These are phyloP conservation scores for Sambucus nigra DNA, from an alignment of 129 eudicot species.

Conservation along the genomic window DNA sequence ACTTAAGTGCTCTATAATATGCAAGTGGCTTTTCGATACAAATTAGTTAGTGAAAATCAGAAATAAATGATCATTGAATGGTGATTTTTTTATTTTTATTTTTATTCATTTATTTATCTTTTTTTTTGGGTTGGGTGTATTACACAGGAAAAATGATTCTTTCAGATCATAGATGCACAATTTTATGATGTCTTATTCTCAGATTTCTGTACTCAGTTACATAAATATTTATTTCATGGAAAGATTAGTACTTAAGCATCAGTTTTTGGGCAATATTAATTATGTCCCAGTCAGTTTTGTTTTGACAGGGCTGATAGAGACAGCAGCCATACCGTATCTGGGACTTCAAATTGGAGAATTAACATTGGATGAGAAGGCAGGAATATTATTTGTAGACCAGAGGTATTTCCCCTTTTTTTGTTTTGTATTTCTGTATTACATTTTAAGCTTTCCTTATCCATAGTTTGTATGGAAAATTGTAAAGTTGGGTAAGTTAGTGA, in stretches of 20 bases:
- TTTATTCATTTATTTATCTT: background rate
- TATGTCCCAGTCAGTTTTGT: constrained; percentile 88
- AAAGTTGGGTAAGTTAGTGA: background rate
- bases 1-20: constrained; percentile 4
- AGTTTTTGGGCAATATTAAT: constrained; percentile 23
- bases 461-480: no score
- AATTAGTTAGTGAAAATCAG: no score
- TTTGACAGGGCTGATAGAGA: constrained; percentile 90
- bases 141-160: no score
- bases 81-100: no score
- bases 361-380: constrained; percentile 85
- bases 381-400: constrained; percentile 67
- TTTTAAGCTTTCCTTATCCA: background rate
- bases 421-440: background rate
- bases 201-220: background rate
- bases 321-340: constrained; percentile 58
- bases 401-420: constrained; percentile 28
- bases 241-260: background rate
- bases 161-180: no score
- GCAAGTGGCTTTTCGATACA: constrained; percentile 8
- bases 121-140: no score
- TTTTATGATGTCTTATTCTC: background rate
- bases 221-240: background rate
- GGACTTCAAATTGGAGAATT: constrained; percentile 60
- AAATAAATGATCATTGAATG: no score